Base-by-base conservation (phyloP, 352 stramenopile species). In the Pythium volutum region DNA sequence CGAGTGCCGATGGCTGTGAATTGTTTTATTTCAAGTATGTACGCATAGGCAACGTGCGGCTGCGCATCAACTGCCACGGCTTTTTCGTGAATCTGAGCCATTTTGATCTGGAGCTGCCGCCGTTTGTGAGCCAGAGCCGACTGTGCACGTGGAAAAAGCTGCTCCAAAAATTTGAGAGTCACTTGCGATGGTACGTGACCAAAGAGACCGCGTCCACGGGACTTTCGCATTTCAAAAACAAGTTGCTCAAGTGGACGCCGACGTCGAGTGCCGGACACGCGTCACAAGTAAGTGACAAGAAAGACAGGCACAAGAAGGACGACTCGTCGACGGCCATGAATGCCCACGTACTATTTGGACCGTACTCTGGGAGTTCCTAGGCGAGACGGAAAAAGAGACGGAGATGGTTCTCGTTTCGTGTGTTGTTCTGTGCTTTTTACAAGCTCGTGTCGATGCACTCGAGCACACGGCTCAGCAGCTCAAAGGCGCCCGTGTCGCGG, bases 11-110 rank as follows among this genome's bases (percentile, higher is more conserved):
- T 26, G 74, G 79, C 18, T 81, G 76, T 46, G 85, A 95, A 38
- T 56, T 93, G 7, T 93, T 92, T 60, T 95, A 90, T 69, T 89
- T 95, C 52, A 91, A 93, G 56, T 95, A 95, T 53, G 77, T 93
- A 2, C 70, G 83, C 29, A 79, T 95, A 26, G 85, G 85, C 10
- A 91, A 92, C 62, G 72, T 95, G 16, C 79, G 82, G 0, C 56
- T 93, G 4, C 77, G 79, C 18, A 89, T 95, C 69, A 91, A 90
- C 56, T 93, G 85, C 69, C 87, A 91, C 55, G 85, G 85, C 0
- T 95, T 93, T 62, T 90, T 92, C 46, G 85, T 95, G 10, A 95
- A 92, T 45, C 68, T 95, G 18, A 92, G 70, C 55, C 71, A 87
- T 33, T 92, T 95, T 33, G 85, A 91, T 55, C 55, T 95, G 15